Evolutionary conservation across 2,329 filamentous ascomycete species (phyloP), one percentile per base, ranked within the genome.

Genomic region (Tolypocladium nubicola): DNA sequence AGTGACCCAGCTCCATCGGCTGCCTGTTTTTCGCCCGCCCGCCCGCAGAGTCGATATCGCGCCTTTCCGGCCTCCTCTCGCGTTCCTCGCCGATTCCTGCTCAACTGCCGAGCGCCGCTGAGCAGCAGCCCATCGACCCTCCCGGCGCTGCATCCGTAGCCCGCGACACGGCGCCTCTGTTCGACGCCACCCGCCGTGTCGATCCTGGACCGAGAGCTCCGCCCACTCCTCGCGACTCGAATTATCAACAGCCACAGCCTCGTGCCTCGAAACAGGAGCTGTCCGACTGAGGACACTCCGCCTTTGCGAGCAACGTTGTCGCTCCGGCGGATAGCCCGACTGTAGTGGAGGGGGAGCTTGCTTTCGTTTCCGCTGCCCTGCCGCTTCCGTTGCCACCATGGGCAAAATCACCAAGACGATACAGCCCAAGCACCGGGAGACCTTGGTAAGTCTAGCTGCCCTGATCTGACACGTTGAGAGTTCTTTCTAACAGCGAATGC

Each of bases 351-450:
- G 80, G 79, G 81, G 79, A 77, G 74, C 68, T 73, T 73, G 71
- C 58, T 66, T 69, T 67, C 66, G 66, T 67, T 66, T 68, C 68
- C 67, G 82, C 81, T 81, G 82, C 81, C 73, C 71, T 75, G 80
- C 83, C 82, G 82, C 82, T 71, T 71, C 70, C 68, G 70, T 68
- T 69, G 72, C 76, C 78, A 84, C 64, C 66, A 87, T 87, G 85
- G 84, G 81, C 68, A 86, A 83, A 75, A 87, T 87, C 67, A 83
- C 79, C 58, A 87, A 87, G 75, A 74, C 77, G 63, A 83, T 86
- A 75, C 83, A 85, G 73, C 69, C 78, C 59, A 87, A 86, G 75
- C 84, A 87, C 70, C 79, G 77, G 73, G 84, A 87, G 73, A 86
- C 82, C 37, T 67, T 86, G 78, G 84, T 87, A 75, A 71, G 80